These are phyloP conservation scores for Hypoxylon lienhwacheense DNA, from an alignment of 495 filamentous ascomycete species.

Conservation along the genomic window DNA sequence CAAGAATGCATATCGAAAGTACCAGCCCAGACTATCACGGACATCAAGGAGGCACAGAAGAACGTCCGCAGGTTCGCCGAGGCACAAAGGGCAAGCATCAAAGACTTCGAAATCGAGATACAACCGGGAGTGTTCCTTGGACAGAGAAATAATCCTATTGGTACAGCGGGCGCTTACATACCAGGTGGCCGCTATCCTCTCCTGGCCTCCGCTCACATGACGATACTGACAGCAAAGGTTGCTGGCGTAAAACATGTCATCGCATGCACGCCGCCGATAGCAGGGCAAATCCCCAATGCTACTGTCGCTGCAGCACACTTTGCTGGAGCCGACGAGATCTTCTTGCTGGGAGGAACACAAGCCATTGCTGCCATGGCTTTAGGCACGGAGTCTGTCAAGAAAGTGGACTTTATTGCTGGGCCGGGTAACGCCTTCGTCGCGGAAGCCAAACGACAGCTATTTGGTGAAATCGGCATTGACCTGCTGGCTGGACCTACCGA, in stretches of 20 bases:
- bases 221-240: constrained; percentile 58
- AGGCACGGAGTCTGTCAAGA: constrained; percentile 61
- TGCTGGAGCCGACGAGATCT: constrained; percentile 58
- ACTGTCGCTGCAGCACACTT: constrained; percentile 58
- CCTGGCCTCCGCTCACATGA: constrained; percentile 61
- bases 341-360: constrained; percentile 57
- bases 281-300: constrained; percentile 51
- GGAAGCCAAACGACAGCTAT: constrained; percentile 57
- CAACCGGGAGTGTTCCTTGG: constrained; percentile 53
- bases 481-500: constrained; percentile 58
- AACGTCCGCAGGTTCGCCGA: constrained; percentile 55
- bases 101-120: constrained; percentile 54
- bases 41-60: constrained; percentile 56
- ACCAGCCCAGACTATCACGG: constrained; percentile 50
- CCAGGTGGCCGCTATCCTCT: constrained; percentile 58
- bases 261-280: constrained; percentile 56
- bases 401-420: constrained; percentile 57
- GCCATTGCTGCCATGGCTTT: constrained; percentile 67
- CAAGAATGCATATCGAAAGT: constrained; percentile 42
- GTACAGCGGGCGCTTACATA: constrained; percentile 48
- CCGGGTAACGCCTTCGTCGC: constrained; percentile 60
- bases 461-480: constrained; percentile 59
- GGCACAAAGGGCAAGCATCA: constrained; percentile 48
- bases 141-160: constrained; percentile 53
- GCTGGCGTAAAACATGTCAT: constrained; percentile 55